Percentiles rank a stretch among this genome's conserved stretches.
These are phyloP conservation scores for Ustilago sp. DNA, from an alignment of 1,284 basidiomycete genomes.

Conservation along the genomic window DNA sequence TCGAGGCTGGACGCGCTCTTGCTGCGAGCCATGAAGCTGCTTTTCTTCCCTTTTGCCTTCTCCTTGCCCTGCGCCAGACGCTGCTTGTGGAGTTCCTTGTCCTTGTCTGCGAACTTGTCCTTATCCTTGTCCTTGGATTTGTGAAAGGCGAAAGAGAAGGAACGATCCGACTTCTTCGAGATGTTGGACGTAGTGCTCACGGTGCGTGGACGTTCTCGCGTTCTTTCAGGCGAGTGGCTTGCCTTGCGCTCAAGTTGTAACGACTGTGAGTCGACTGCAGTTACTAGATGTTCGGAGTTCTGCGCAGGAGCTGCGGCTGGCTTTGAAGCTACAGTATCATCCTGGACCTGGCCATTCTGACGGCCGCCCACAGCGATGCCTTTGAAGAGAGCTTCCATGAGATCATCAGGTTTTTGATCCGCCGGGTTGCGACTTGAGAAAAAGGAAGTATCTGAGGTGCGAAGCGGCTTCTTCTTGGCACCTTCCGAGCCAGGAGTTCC, in stretches of 20 bases:
- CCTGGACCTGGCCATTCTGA: conserved; percentile 14
- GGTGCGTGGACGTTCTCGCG: conserved; percentile 21
- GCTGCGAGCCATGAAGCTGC: conserved; percentile 5
- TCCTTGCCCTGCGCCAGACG: conserved; percentile 15
- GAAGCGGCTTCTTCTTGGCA: conserved; percentile 15
- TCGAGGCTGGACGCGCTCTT: conserved; percentile 22
- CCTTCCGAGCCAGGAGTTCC: conserved; percentile 19
- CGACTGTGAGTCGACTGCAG: conserved; percentile 6
- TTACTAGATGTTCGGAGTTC: conserved; percentile 8
- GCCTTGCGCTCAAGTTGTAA: conserved; percentile 7
- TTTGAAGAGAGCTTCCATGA: conserved; percentile 57
- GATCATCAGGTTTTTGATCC: conserved; percentile 51
- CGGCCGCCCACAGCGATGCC: conserved; percentile 45
- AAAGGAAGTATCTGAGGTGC: conserved; percentile 16
- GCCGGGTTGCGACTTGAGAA: conserved; percentile 36
- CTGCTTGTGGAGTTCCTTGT: conserved; percentile 12
- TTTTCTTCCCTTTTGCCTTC: conserved; percentile 18
- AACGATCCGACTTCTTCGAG: conserved; percentile 47
- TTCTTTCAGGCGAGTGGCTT: conserved; percentile 19
- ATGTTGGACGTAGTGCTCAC: conserved; percentile 29
- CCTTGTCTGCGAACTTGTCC: conserved; percentile 12
- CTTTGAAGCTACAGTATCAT: conserved; percentile 15
- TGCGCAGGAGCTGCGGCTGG: conserved; percentile 6
- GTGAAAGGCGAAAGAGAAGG: conserved; percentile 33
- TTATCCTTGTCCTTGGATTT: conserved; percentile 26